Percentiles rank a stretch among this genome's conserved stretches.
These are phyloP conservation scores for Eudorina sp. DNA, from an alignment of 139 green algal species.

Conservation along the genomic window DNA sequence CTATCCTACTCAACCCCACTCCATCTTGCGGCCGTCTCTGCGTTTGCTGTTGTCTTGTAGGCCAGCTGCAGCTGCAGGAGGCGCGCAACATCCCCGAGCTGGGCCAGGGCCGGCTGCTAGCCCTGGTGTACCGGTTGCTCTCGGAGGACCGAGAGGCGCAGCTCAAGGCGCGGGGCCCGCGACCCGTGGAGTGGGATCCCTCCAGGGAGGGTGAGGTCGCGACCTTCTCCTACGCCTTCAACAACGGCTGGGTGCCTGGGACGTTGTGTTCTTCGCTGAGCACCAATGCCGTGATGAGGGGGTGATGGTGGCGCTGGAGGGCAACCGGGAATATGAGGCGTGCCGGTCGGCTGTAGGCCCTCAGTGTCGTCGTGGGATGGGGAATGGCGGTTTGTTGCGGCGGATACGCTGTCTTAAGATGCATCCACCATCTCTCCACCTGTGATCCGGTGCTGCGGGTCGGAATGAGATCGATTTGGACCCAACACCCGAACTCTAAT, in stretches of 20 bases:
- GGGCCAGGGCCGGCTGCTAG: slow-evolving; percentile 55
- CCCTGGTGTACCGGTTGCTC: slow-evolving; percentile 59
- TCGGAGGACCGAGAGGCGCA: slow-evolving; percentile 32
- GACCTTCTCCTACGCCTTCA: slow-evolving; percentile 76
- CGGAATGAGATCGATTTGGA: no score
- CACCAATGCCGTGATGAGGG: slow-evolving; percentile 89
- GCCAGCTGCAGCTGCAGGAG: slow-evolving; percentile 56
- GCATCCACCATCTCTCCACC: no score
- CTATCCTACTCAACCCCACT: no score
- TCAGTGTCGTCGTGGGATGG: no score
- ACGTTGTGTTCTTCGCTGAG: slow-evolving; percentile 75
- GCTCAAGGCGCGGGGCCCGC: slow-evolving; percentile 46
- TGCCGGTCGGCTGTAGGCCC: no score
- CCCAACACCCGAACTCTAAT: no score
- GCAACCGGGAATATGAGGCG: no score
- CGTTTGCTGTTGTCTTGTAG: background rate
- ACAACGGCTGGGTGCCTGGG: slow-evolving; percentile 87
- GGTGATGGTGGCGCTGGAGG: no score
- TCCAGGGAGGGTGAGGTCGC: slow-evolving; percentile 56
- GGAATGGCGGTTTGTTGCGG: no score
- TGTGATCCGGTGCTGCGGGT: no score
- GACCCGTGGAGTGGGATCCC: slow-evolving; percentile 57
- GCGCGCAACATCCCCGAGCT: slow-evolving; percentile 67
- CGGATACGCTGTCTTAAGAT: no score
- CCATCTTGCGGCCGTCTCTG: background rate